phyloP scores from a whole-genome alignment of 2,329 filamentous ascomycete species.

The Trichothecium sympodiale region DNA sequence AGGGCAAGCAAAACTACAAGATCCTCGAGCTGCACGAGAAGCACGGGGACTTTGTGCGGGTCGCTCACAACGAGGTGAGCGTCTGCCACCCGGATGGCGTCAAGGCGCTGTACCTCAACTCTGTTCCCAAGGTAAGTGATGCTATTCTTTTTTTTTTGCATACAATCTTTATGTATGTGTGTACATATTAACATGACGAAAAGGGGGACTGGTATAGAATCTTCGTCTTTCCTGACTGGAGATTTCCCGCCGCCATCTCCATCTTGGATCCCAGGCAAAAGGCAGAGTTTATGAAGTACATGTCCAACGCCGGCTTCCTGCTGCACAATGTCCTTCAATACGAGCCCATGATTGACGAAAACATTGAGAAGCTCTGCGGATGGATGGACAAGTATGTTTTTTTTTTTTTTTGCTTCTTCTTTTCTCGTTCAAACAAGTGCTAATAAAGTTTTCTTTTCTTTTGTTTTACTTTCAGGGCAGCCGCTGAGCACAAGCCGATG shows the following conservation, averaged over 20 bases:
- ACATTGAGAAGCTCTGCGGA: conserved; percentile 2
- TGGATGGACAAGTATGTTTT: conserved; percentile 4
- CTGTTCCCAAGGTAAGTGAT: conserved; percentile 6
- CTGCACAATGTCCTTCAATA: conserved; percentile 5
- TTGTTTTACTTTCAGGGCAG: neutral
- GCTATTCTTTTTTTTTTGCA: too few relatives aligned
- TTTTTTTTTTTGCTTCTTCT: too few relatives aligned
- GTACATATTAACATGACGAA: too few relatives aligned
- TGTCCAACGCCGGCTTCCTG: conserved; percentile 5
- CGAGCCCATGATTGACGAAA: conserved; percentile 4
- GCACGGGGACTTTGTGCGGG: conserved; percentile 23
- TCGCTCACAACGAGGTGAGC: conserved; percentile 32
- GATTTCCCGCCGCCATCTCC: conserved; percentile 7
- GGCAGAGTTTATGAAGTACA: conserved; percentile 5
- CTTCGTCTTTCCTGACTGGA: conserved; percentile 6
- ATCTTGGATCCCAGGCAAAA: conserved; percentile 6
- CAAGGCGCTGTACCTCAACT: conserved; percentile 2
- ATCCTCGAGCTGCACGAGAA: conserved; percentile 2
- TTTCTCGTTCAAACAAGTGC: too few relatives aligned
- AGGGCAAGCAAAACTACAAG: conserved; percentile 1
- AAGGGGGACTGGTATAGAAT: conserved; percentile 8
- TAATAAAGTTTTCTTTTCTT: too few relatives aligned
- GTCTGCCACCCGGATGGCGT: conserved; percentile 19
- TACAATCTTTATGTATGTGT: too few relatives aligned
- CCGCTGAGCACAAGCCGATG: conserved; percentile 2